Percentiles rank a stretch among this genome's conserved stretches.
phyloP scores from a whole-genome alignment of 176 grass and related monocot species.

The Dendrocalamus sinicus region DNA sequence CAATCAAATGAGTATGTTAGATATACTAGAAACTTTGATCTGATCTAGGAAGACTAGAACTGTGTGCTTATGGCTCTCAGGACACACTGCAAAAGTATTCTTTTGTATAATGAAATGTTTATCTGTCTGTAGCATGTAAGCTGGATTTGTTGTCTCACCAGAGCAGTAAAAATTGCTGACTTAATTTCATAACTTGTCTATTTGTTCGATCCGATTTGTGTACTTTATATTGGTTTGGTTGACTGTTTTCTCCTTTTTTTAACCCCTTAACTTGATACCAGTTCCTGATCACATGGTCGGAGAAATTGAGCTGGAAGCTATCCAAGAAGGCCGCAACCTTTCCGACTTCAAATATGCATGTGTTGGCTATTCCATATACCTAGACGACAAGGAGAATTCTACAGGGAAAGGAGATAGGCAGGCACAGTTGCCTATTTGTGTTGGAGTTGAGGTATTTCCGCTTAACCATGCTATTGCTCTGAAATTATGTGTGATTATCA shows the following conservation, averaged over 20 bases:
- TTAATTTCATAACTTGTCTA: neutral
- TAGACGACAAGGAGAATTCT: constrained; percentile 65
- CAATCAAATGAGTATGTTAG: neutral
- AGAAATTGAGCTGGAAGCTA: constrained; percentile 81
- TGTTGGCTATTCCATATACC: constrained; percentile 81
- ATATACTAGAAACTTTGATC: neutral
- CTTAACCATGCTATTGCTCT: constrained; percentile 37
- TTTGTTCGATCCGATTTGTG: neutral
- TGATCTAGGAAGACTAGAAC: neutral
- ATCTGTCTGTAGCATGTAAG: neutral
- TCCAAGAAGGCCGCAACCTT: constrained; percentile 76
- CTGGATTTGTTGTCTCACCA: neutral
- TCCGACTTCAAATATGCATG: constrained; percentile 89
- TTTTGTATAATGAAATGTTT: constrained; percentile 3
- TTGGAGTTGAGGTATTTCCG: constrained; percentile 73
- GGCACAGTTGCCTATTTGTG: constrained; percentile 72
- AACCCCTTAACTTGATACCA: constrained; percentile 37
- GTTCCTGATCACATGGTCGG: constrained; percentile 74
- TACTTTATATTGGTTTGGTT: neutral
- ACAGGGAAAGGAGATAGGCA: constrained; percentile 55
- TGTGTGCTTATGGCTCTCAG: neutral
- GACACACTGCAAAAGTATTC: neutral
- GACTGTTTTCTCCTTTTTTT: constrained; percentile 21
- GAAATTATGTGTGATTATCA: constrained; percentile 5
- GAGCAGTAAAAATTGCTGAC: neutral